These are phyloP conservation scores for Carpinus fangiana DNA, from an alignment of 306 rosid genomes.

Conservation along the genomic window DNA sequence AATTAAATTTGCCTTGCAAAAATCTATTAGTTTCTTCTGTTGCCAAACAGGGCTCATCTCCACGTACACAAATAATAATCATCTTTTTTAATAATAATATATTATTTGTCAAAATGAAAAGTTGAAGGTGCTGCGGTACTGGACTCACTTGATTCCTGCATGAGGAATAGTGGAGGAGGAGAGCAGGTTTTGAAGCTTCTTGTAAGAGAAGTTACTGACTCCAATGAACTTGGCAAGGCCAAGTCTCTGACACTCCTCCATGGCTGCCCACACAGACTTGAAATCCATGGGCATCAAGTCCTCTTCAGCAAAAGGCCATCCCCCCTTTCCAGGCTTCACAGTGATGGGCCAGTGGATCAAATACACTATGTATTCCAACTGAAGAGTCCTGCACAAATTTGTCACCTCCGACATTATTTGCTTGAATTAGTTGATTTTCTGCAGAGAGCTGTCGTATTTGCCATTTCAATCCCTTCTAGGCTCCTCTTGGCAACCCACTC, in stretches of 20 bases:
- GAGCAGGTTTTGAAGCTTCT: slow-evolving; percentile 10
- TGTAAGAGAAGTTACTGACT: slow-evolving; percentile 15
- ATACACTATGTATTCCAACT: slow-evolving; percentile 10
- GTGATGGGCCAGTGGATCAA: slow-evolving; percentile 13
- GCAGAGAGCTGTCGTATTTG: slow-evolving; percentile 45
- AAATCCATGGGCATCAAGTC: slow-evolving; percentile 11
- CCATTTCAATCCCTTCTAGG: slow-evolving; percentile 59
- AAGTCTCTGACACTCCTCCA: slow-evolving; percentile 13
- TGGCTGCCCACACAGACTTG: no score
- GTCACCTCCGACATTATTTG: neutral
- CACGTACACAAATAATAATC: neutral
- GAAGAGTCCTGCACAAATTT: neutral
- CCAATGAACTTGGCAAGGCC: slow-evolving; percentile 13
- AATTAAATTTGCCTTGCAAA: slow-evolving; percentile 9
- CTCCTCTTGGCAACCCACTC: slow-evolving; percentile 57
- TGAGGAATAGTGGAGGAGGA: neutral
- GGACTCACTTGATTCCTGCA: slow-evolving; percentile 16
- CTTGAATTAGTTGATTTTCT: neutral
- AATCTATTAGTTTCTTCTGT: slow-evolving; percentile 9
- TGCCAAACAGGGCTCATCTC: slow-evolving; percentile 11
- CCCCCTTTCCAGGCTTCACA: neutral
- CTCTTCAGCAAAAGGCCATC: neutral
- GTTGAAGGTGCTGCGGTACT: neutral
- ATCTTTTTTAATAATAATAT: neutral
- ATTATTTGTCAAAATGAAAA: neutral